Base-by-base conservation (phyloP, 2,329 filamentous ascomycete genomes). In the Claviceps spartinae region DNA sequence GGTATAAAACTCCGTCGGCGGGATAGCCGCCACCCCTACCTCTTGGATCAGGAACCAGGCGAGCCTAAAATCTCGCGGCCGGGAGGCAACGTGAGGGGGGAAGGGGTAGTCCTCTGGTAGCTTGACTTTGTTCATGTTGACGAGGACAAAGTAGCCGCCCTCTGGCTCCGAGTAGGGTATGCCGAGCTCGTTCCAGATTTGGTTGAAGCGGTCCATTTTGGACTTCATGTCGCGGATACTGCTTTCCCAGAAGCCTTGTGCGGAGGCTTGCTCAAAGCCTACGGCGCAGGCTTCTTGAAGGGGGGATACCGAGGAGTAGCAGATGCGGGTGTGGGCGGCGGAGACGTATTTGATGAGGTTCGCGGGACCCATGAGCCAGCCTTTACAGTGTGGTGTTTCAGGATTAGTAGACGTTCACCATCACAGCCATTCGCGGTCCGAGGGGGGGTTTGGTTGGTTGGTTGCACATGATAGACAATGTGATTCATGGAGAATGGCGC, bases 31-130 rank as follows among this genome's bases (percentile, higher is more conserved):
- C 30, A 98, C 88, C 9, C 93, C 93, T 20, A 98, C 75, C 72
- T 98, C 91, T 66, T 90, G 90, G 69, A 98, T 98, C 61, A 96
- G 71, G 72, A 97, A 97, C 91, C 91, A 98, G 38, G 83, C 81
- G 47, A 98, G 78, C 74, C 95, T 88, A 72, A 97, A 98, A 67
- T 98, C 93, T 34, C 93, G 77, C 24, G 93, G 88, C 1, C 93
- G 80, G 62, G 76, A 82, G 14, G 86, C 87, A 38, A 98, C 91
- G 64, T 96, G 88, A 1, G 83, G 75, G 30, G 93, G 93, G 74
- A 97, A 97, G 0, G 84, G 79, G 67, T 97, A 98, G 64, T 83
- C 82, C 4, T 76, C 77, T 0, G 93, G 93, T 5, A 98, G 66
- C 65, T 86, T 81, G 53, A 98, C 88, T 65, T 91, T 90, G 53